Conservation (phyloP, 2,329 filamentous ascomycete species). For the Coniochaeta ligniaria region DNA sequence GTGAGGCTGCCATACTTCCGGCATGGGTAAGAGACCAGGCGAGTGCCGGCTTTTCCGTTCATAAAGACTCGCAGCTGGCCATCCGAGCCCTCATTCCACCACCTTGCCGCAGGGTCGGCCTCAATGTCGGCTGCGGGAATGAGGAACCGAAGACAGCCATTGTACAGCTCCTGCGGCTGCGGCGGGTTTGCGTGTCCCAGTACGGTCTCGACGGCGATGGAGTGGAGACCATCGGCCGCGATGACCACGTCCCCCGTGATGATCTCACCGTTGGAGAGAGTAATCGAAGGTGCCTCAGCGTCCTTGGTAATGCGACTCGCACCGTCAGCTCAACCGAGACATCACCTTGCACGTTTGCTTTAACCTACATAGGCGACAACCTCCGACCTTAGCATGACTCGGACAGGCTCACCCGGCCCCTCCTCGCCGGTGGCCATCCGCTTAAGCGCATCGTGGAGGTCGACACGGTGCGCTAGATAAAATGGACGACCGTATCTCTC, state of each 20-base stretch:
- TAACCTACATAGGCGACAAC: constrained; percentile 15
- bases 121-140: constrained; percentile 20
- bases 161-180: constrained; percentile 17
- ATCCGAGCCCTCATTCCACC: constrained; percentile 19
- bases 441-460: constrained; percentile 22
- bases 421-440: constrained; percentile 7
- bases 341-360: constrained; percentile 4
- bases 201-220: constrained; percentile 19
- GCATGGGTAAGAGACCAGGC: constrained; percentile 23
- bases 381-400: constrained; percentile 7
- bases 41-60: constrained; percentile 13
- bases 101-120: constrained; percentile 21
- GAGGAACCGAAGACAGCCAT: constrained; percentile 28
- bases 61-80: constrained; percentile 18
- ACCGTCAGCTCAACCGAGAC: constrained; percentile 7
- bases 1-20: constrained; percentile 7
- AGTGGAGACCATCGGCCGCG: constrained; percentile 37
- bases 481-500: constrained; percentile 10
- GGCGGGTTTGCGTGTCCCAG: constrained; percentile 17
- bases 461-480: constrained; percentile 26
- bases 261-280: constrained; percentile 19
- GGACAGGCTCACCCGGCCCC: background rate
- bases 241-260: constrained; percentile 30
- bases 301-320: constrained; percentile 7
- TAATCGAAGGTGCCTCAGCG: constrained; percentile 10